Evolutionary conservation across 2,329 filamentous ascomycete genomes (phyloP), one percentile per base, ranked within the genome.

Genomic region (Corynespora cassiicola): DNA sequence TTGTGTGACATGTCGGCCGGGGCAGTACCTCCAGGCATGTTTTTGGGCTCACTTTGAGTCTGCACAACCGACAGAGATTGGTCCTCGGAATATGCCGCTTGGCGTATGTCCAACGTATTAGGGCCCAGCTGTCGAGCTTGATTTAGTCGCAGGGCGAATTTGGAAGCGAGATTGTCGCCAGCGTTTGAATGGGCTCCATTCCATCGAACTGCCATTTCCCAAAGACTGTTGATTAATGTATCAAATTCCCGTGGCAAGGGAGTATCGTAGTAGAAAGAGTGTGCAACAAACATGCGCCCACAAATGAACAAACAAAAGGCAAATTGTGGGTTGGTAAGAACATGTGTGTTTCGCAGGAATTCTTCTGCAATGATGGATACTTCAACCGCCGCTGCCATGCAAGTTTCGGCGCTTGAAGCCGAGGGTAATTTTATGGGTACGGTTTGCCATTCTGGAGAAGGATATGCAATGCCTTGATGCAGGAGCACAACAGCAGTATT

Each of bases 191-290:
- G 22, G 10, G 49, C 44, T 5, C 67, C 66, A 30, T 61, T 63
- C 67, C 68, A 72, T n/a, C 70, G 57, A 5, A 52, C 47, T 0
- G 70, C 66, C 5, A 74, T 69, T 14, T 69, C 64, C 4, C 52
- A 41, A 0, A 74, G 52, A 12, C 64, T 66, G 2, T 45, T 39
- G 3, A 70, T 54, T 1, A 73, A 36, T 0, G 56, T 61, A 10
- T 68, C 58, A 12, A 74, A 63, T 3, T 61, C 63, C 0, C 38
- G 32, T 1, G 61, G 42, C 2, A 72, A 41, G 3, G 51, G 25
- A 1, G 61, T 46, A 10, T 43, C 41, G 37, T 69, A 62, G 42
- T 71, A 64, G n/a, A 48, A 41, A 4, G 61, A 50, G 38, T 72
- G 68, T 2, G 62, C 63, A 11, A 56, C 10, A 25, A 66, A 43